A percentile compares a stretch with the other conserved stretches of the same genome.
Conservation (phyloP, 768 basidiomycete genomes). For the Russula abietina region DNA sequence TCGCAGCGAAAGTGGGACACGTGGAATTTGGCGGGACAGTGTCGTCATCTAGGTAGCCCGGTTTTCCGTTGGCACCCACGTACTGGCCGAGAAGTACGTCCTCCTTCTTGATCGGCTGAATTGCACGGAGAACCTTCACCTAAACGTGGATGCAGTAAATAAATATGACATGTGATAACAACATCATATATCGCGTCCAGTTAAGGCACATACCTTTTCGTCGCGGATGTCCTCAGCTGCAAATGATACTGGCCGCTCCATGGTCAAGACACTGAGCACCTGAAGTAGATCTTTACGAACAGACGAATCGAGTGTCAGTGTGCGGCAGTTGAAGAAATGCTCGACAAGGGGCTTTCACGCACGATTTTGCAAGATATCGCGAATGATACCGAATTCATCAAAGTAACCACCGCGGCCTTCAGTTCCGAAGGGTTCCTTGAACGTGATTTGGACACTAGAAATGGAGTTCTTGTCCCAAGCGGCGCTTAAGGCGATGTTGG, state of each 20-base stretch:
- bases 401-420: constrained; percentile 99
- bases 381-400: constrained; percentile 99
- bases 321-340: neutral
- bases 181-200: neutral
- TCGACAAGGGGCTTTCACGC: constrained; percentile 34
- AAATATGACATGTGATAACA: constrained; percentile 6
- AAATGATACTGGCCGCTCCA: constrained; percentile 98
- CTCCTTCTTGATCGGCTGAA: constrained; percentile 67
- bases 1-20: constrained; percentile 93
- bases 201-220: constrained; percentile 67
- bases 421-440: constrained; percentile 99
- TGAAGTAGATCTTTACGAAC: constrained; percentile 73
- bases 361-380: constrained; percentile 98
- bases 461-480: constrained; percentile 96
- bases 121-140: constrained; percentile 94
- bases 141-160: constrained; percentile 33
- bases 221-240: constrained; percentile 96
- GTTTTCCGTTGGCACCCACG: constrained; percentile 79
- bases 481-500: constrained; percentile 83
- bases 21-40: constrained; percentile 89
- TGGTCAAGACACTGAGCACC: constrained; percentile 89
- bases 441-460: constrained; percentile 96
- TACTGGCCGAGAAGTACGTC: constrained; percentile 96
- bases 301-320: neutral
- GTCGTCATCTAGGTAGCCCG: constrained; percentile 98